Percentiles rank a stretch among this genome's conserved stretches.
phyloP scores from a whole-genome alignment of 352 stramenopile genomes.

The Phytophthora idaei region DNA sequence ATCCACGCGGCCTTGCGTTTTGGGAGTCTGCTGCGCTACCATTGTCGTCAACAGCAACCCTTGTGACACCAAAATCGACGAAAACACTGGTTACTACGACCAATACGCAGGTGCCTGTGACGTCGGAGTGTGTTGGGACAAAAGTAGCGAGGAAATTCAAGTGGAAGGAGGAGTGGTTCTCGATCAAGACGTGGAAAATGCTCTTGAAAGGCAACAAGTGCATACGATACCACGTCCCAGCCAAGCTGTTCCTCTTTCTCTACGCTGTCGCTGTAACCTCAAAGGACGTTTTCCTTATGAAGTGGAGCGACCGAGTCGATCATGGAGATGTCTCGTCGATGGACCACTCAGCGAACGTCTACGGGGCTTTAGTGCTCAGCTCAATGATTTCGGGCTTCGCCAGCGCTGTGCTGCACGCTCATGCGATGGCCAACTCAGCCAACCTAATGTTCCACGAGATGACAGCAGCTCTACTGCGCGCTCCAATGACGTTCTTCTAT shows the following conservation, averaged over 20 bases:
- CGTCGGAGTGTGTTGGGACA: slow-evolving; percentile 30
- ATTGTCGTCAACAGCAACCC: slow-evolving; percentile 1
- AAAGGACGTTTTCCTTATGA: slow-evolving; percentile 49
- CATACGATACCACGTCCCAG: slow-evolving; percentile 29
- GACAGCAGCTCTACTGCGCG: slow-evolving; percentile 45
- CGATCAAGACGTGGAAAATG: slow-evolving; percentile 33
- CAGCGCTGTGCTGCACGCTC: slow-evolving; percentile 40
- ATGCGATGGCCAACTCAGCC: slow-evolving; percentile 40
- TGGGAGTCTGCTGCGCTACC: slow-evolving; percentile 27
- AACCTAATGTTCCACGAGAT: slow-evolving; percentile 52
- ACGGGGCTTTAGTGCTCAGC: slow-evolving; percentile 41
- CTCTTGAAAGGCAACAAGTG: slow-evolving; percentile 30
- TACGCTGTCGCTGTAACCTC: slow-evolving; percentile 34
- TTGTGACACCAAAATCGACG: slow-evolving; percentile 10
- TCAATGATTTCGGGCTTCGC: slow-evolving; percentile 41
- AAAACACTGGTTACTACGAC: slow-evolving; percentile 1
- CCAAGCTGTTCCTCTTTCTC: slow-evolving; percentile 39
- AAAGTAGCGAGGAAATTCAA: slow-evolving; percentile 33
- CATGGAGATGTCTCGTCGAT: slow-evolving; percentile 33
- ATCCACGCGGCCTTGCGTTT: slow-evolving; percentile 18
- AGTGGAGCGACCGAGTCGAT: slow-evolving; percentile 42
- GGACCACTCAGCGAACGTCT: slow-evolving; percentile 37
- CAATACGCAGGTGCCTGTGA: slow-evolving; percentile 27
- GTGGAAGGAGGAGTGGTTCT: slow-evolving; percentile 40
- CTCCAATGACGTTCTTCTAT: slow-evolving; percentile 54